Conservation (phyloP, 2,329 filamentous ascomycete species). For the Penicillium sp. region DNA sequence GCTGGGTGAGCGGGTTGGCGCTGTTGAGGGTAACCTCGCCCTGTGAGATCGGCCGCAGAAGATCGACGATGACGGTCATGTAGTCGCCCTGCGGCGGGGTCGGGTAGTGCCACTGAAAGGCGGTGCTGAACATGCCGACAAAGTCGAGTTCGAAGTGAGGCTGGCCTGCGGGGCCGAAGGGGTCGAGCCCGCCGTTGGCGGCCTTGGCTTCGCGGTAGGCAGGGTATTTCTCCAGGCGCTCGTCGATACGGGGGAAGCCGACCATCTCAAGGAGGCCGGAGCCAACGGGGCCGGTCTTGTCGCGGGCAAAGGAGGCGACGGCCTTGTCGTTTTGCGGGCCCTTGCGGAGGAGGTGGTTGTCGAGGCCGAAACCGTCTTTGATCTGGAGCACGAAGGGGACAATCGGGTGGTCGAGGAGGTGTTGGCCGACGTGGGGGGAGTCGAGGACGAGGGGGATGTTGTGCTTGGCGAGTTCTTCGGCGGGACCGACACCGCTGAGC, state of each 20-base stretch:
- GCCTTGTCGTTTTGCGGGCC: constrained; percentile 39
- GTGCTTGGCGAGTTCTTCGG: constrained; percentile 43
- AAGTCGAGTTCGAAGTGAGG: constrained; percentile 69
- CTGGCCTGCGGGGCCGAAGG: constrained; percentile 61
- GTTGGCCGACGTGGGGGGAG: constrained; percentile 36
- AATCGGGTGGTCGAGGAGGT: constrained; percentile 46
- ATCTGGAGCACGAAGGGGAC: constrained; percentile 48
- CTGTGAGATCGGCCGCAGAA: constrained; percentile 55
- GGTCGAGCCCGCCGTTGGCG: constrained; percentile 51
- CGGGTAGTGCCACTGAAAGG: constrained; percentile 57
- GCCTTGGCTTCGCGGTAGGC: constrained; percentile 54
- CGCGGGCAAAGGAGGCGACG: constrained; percentile 42
- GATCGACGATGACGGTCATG: constrained; percentile 62
- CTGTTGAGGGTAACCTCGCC: constrained; percentile 47
- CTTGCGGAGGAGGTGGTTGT: constrained; percentile 46
- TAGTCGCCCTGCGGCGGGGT: constrained; percentile 53
- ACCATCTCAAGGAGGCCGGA: constrained; percentile 58
- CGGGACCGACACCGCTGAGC: constrained; percentile 54
- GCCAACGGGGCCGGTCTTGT: constrained; percentile 47
- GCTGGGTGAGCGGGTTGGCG: constrained; percentile 38
- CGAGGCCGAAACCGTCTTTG: constrained; percentile 49
- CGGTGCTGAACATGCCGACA: constrained; percentile 60
- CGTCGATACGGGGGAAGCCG: constrained; percentile 49
- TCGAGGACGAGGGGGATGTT: constrained; percentile 38
- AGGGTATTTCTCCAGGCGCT: constrained; percentile 40